phyloP scores from a whole-genome alignment of 176 grass and related monocot species.

The Puya raimondii region DNA sequence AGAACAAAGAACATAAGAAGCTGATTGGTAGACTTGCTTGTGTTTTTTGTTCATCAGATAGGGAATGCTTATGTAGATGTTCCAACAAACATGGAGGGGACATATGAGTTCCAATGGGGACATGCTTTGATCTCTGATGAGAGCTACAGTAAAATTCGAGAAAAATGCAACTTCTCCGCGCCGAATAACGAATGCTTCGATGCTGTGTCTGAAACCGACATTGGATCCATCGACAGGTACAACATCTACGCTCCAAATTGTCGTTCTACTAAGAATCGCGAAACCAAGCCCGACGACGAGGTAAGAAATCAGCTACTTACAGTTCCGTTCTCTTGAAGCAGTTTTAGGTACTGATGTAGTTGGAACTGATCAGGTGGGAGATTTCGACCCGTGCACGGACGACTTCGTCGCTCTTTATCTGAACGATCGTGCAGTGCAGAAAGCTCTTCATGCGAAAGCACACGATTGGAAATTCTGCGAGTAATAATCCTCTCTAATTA shows the following conservation, averaged over 20 bases:
- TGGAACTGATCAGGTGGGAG: constrained; percentile 4
- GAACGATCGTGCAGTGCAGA: constrained; percentile 41
- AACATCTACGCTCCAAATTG: constrained; percentile 14
- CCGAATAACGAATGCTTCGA: neutral
- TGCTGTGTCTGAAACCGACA: neutral
- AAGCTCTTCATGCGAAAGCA: constrained; percentile 27
- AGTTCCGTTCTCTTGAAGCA: neutral
- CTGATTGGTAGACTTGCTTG: neutral
- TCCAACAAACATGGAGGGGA: neutral
- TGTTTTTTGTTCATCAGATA: constrained; percentile 1
- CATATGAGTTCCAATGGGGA: neutral
- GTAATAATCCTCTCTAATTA: constrained; percentile 15
- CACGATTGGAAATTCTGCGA: constrained; percentile 30
- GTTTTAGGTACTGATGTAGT: neutral
- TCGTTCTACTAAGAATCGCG: no score
- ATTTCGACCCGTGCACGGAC: neutral
- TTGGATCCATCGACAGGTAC: neutral
- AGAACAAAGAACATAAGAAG: no score
- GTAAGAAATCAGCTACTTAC: constrained; percentile 2
- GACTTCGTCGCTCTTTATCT: constrained; percentile 20
- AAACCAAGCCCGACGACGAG: neutral
- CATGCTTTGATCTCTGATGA: constrained; percentile 10
- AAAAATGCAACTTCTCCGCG: neutral
- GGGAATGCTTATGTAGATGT: constrained; percentile 11
- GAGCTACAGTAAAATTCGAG: neutral